Base-by-base conservation (phyloP, 2,329 filamentous ascomycete genomes). In the Aspergillus jensenii region DNA sequence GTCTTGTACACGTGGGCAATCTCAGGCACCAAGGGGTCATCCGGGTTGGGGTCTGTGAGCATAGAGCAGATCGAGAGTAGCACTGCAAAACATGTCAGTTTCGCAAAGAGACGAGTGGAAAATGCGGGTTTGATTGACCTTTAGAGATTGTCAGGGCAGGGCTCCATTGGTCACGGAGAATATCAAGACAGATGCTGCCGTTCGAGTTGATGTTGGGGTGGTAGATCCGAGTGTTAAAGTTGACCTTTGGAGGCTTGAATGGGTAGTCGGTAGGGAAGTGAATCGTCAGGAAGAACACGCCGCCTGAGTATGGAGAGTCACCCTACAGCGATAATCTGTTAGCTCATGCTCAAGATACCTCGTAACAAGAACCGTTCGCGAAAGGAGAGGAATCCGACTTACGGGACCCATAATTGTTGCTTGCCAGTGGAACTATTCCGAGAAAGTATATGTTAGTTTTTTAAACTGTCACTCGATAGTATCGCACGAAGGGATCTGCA, bases 161-260 rank as follows among this genome's bases (percentile, higher is more conserved):
- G 78, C 93, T 97, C 95, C 95, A 99, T 82, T 99, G 95, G 79
- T 99, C 95, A 82, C 95, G 88, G 74, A 99, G 84, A 74, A 99
- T 99, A 75, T 99, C 95, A 77, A 99, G 82, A 79, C 95, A 99
- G 80, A 99, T 99, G 80, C 93, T 97, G 79, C 95, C 95, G 79
- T 98, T 98, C 68, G 91, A 96, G 87, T 99, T 99, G 91, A 99
- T 99, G 82, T 99, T 99, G 72, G 95, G 95, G 82, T 99, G 95
- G 79, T 99, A 99, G 83, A 99, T 98, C 76, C 93, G 90, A 66
- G 95, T 99, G 71, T 92, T 98, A 86, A 99, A 99, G 89, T 97
- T 97, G 81, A 99, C 93, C 87, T 99, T 99, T 69, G 95, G 95
- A 63, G 95, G 95, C 89, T 99, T 99, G 86, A 99, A 99, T 43